Conservation (phyloP, 164 flowering plant species). For the Echeveria elegans region DNA sequence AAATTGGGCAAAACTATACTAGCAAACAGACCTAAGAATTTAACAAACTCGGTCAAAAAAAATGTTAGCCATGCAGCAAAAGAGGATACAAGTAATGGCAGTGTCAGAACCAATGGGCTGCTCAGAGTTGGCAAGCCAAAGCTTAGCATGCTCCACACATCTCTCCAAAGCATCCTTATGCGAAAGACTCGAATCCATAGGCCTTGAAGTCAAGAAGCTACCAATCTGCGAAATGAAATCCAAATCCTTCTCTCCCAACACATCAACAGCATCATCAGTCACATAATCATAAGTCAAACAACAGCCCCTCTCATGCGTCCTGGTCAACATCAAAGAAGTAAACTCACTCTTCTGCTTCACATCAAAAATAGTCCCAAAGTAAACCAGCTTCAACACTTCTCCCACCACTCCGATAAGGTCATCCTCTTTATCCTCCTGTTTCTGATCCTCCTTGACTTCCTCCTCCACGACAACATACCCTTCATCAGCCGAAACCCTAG, state of each 20-base stretch:
- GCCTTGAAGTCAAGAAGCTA: conserved; percentile 58
- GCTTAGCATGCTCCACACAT: conserved; percentile 77
- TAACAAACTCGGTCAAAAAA: not conserved
- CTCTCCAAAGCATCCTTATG: conserved; percentile 67
- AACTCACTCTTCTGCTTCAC: conserved; percentile 69
- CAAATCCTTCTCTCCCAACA: conserved; percentile 75
- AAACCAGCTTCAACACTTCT: conserved; percentile 61
- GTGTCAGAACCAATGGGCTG: conserved; percentile 42
- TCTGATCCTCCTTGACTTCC: conserved; percentile 5
- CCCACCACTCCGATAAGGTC: conserved; percentile 18
- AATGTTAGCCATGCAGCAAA: not conserved
- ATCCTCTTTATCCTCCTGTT: not conserved
- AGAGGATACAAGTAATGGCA: conserved; percentile 49
- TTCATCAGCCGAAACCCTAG: conserved; percentile 5
- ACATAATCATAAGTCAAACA: conserved; percentile 92
- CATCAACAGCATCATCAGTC: conserved; percentile 83
- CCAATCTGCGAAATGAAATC: conserved; percentile 60
- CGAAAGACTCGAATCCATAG: conserved; percentile 53
- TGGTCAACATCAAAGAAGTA: conserved; percentile 59
- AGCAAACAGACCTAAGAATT: too few species aligned
- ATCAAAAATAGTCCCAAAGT: conserved; percentile 78
- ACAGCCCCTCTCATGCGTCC: conserved; percentile 78
- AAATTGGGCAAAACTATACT: not conserved
- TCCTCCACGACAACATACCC: not conserved
- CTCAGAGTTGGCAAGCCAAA: conserved; percentile 63